phyloP scores from a whole-genome alignment of 441 rosid genomes.

The Populus hybrid region DNA sequence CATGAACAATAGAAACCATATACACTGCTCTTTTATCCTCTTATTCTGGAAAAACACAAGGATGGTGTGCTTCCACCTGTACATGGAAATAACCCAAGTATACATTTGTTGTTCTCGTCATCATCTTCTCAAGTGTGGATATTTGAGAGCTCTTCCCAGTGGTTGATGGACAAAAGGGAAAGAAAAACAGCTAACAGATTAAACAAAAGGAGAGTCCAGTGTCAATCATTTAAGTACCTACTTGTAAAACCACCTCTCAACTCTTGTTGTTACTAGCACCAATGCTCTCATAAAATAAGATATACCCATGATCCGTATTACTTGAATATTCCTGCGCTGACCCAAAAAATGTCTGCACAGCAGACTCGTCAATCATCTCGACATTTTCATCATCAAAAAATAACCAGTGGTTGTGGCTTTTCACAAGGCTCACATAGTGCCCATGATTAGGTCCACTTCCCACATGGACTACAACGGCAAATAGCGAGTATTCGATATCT shows the following conservation, averaged over 20 bases:
- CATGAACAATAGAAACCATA: slow-evolving; percentile 27
- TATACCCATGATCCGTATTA: slow-evolving; percentile 88
- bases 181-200: slow-evolving; percentile 24
- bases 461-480: slow-evolving; percentile 92
- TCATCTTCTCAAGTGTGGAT: slow-evolving; percentile 25
- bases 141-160: slow-evolving; percentile 30
- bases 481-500: slow-evolving; percentile 80
- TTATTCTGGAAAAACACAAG: slow-evolving; percentile 31
- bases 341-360: slow-evolving; percentile 88
- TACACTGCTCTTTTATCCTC: slow-evolving; percentile 35
- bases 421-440: slow-evolving; percentile 91
- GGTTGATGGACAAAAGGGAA: slow-evolving; percentile 19
- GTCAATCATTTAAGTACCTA: slow-evolving; percentile 39
- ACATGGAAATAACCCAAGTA: slow-evolving; percentile 54
- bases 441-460: slow-evolving; percentile 97
- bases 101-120: slow-evolving; percentile 35
- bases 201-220: slow-evolving; percentile 18
- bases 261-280: slow-evolving; percentile 50
- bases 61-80: slow-evolving; percentile 47
- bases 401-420: slow-evolving; percentile 85
- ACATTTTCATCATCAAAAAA: slow-evolving; percentile 90
- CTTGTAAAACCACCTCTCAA: slow-evolving; percentile 35
- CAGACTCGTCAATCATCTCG: slow-evolving; percentile 89
- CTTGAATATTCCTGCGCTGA: slow-evolving; percentile 87
- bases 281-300: slow-evolving; percentile 83